Base-by-base conservation (phyloP, 1,284 basidiomycete species). In the Anthracocystis walkeri region DNA sequence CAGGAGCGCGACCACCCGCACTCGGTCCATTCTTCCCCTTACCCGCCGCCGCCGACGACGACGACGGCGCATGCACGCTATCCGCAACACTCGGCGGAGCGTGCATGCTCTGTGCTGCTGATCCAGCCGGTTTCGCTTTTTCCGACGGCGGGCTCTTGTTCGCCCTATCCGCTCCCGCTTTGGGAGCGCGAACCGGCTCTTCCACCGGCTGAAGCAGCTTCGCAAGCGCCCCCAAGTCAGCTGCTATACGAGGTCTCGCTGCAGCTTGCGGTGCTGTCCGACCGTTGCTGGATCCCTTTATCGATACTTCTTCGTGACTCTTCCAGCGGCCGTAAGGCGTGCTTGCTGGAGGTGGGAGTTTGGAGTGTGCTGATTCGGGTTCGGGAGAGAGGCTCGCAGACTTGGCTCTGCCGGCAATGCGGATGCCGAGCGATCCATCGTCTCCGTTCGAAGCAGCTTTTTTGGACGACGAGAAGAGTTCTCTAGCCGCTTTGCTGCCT, bases 321-420 rank as follows among this genome's bases (percentile, higher is more conserved):
- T 68, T 71, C 73, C 73, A 76, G 1, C 73, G 52, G 10, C 73
- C 73, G 21, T 76, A 76, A 2, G 73, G 73, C 7, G 67, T 75
- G 29, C 53, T 49, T 18, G 68, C 65, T 4, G 68, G 64, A 6
- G 71, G 58, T 1, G 60, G 27, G 7, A 48, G 40, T 10, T 42
- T 44, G 18, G 21, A 41, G 6, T 25, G 14, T 48, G 45, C 45
- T 7, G 25, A 29, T 4, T 53, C 51, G 25, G 63, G 50, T 14
- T 71, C 59, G 20, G 63, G 55, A 7, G 55, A 62, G 6, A 66
- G 38, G 25, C 31, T 38, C 4, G 55, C 71, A 2, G 29, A 48
- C 31, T 60, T 64, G 7, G 75, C 75, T 14, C 75, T 45, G 11
- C 72, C 75, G 2, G 72, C 67, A 3, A 78, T 78, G 1, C 75